Evolutionary conservation across 352 stramenopile genomes (phyloP), one percentile per base, ranked within the genome.

Genomic region (Globisporangium rhizosaccharum): DNA sequence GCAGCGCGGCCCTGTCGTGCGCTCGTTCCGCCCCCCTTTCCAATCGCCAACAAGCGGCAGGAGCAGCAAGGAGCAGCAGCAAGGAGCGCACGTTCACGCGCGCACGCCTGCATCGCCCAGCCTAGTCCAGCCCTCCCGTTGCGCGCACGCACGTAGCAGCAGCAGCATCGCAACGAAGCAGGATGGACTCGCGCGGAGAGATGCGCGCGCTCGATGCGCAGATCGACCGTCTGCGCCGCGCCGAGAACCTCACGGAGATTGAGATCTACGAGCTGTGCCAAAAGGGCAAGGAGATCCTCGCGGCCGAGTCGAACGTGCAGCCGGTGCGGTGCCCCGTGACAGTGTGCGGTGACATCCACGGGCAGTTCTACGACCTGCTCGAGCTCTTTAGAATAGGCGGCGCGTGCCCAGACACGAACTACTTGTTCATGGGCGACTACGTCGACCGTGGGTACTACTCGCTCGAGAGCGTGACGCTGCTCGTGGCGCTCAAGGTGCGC

Each of bases 361-460:
- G 86, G 26, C 86, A 96, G 68, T 96, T 96, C 56, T 96, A 93
- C 70, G 86, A 96, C 67, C 69, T 96, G 56, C 65, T 93, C 44
- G 86, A 96, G 73, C 80, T 96, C 41, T 96, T 96, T 66, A 80
- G 82, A 74, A 94, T 96, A 87, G 85, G 87, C 67, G 87, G 87
- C 25, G 72, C 73, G 20, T 92, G 84, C 60, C 87, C 87, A 26
- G 87, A 96, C 67, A 96, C 87, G 44, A 96, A 96, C 71, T 96
- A 96, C 76, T 72, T 96, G 14, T 96, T 96, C 75, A 92, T 96
- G 83, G 87, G 87, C 37, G 87, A 96, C 71, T 96, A 93, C 54
- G 87, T 96, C 33, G 87, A 96, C 68, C 87, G 87, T 26, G 87
- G 87, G 10, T 94, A 94, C 71, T 94, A 95, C 67, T 92, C 80